These are phyloP conservation scores for Phanerodontia chrysosporium DNA, from an alignment of 768 basidiomycete species.

Conservation along the genomic window DNA sequence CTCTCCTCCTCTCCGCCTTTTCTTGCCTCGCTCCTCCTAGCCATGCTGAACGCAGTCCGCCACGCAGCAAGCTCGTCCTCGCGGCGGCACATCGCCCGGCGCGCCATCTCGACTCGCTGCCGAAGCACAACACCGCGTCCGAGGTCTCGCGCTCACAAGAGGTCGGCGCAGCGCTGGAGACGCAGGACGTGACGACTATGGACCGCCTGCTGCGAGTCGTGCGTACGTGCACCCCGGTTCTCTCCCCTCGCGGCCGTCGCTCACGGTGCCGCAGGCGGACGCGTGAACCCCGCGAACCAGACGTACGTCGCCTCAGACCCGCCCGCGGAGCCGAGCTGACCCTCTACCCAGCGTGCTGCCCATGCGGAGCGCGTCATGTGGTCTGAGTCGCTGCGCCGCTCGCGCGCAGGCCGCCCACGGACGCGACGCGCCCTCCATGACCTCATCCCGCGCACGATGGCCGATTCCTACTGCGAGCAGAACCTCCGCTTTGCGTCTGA, in stretches of 20 bases:
- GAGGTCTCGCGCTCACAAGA: slow-evolving; percentile 17
- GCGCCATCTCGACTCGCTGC: too few relatives aligned
- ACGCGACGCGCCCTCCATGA: slow-evolving; percentile 7
- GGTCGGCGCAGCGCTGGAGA: slow-evolving; percentile 39
- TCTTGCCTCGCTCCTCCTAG: too few relatives aligned
- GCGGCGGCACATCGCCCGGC: too few relatives aligned
- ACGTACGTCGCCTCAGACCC: slow-evolving; percentile 29
- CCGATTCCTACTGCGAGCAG: slow-evolving; percentile 68
- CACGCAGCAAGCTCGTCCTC: too few relatives aligned
- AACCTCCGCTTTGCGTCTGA: slow-evolving; percentile 60
- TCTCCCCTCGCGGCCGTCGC: slow-evolving; percentile 13
- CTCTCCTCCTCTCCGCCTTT: too few relatives aligned
- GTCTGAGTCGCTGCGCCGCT: slow-evolving; percentile 17
- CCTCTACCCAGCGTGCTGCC: slow-evolving; percentile 1
- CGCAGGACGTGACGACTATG: slow-evolving; percentile 54
- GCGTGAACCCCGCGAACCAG: slow-evolving; percentile 49
- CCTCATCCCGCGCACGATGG: slow-evolving; percentile 51
- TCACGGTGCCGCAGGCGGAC: slow-evolving; percentile 36
- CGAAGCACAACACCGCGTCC: slow-evolving; percentile 12
- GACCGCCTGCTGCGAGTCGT: slow-evolving; percentile 51
- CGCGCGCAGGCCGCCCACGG: slow-evolving; percentile 20
- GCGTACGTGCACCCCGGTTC: slow-evolving; percentile 41
- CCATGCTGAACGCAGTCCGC: too few relatives aligned
- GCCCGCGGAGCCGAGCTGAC: too few relatives aligned
- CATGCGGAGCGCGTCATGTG: background rate